These are phyloP conservation scores for Pleurotus salmoneostramineus DNA, from an alignment of 768 basidiomycete species.

Conservation along the genomic window DNA sequence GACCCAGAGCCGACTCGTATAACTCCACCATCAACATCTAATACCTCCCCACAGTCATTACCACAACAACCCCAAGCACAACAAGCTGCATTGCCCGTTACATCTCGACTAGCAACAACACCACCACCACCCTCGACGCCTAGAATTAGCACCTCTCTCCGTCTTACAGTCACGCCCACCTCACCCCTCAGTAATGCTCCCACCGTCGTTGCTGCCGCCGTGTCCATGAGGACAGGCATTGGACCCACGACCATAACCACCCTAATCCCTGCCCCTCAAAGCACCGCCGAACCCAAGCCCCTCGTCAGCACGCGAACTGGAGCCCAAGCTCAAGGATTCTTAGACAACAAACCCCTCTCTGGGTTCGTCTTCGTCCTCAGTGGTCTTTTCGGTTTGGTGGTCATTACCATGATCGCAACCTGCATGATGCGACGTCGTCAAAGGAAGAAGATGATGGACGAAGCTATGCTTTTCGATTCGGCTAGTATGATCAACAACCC, in stretches of 20 bases:
- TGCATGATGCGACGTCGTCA: slow-evolving; percentile 46
- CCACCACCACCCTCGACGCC: not conserved
- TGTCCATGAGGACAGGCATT: not conserved
- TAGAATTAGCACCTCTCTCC: not conserved
- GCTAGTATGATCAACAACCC: slow-evolving; percentile 14
- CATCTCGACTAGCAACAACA: not conserved
- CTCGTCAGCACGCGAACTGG: not conserved
- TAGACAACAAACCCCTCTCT: slow-evolving; percentile 63
- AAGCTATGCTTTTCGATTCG: slow-evolving; percentile 53
- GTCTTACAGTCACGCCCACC: not conserved
- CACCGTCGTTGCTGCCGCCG: not conserved
- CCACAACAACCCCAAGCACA: not conserved
- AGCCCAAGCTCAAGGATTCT: slow-evolving; percentile 29
- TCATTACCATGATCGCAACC: slow-evolving; percentile 40
- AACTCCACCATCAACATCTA: not conserved
- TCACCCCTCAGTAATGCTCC: not conserved
- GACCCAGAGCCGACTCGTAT: not conserved
- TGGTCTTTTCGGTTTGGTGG: slow-evolving; percentile 42
- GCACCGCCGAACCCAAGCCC: not conserved
- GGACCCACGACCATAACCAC: not conserved
- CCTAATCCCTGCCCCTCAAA: not conserved
- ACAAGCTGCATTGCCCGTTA: not conserved
- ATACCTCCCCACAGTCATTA: not conserved
- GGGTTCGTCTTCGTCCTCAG: slow-evolving; percentile 53
- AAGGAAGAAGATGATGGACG: slow-evolving; percentile 34